Evolutionary conservation across 306 rosid species (phyloP).

Genomic region (Cotoneaster glaucophyllus): DNA sequence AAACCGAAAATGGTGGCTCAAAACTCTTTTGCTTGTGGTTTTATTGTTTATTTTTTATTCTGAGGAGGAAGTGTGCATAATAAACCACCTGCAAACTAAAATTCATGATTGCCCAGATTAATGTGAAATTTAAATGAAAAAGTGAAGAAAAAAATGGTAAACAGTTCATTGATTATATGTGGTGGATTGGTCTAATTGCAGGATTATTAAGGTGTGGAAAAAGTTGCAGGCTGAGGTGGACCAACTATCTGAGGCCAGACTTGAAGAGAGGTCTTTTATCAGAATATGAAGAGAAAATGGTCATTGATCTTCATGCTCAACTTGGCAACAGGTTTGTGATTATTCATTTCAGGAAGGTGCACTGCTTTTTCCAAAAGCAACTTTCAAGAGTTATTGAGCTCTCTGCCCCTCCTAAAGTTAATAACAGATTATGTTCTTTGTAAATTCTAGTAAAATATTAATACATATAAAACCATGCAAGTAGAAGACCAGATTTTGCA

Average conservation of each 20-base stretch:
- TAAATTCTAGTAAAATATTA: not conserved
- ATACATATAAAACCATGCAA: not conserved
- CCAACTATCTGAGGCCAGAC: constrained; percentile 85
- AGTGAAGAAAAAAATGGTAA: no score
- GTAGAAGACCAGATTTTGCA: not conserved
- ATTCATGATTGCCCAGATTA: not conserved
- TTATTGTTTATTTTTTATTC: not conserved
- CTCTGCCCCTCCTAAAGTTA: not conserved
- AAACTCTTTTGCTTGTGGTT: not conserved
- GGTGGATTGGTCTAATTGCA: constrained; percentile 26
- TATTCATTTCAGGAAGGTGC: not conserved
- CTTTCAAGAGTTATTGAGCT: not conserved
- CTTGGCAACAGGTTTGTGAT: constrained; percentile 75
- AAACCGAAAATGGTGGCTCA: not conserved
- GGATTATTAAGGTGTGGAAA: constrained; percentile 90
- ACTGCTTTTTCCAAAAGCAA: not conserved
- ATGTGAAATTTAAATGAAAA: not conserved
- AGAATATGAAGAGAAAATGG: constrained; percentile 73
- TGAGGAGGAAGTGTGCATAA: not conserved
- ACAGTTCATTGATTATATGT: not conserved
- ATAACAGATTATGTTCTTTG: not conserved
- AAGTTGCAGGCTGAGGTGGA: constrained; percentile 96
- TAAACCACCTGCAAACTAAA: not conserved
- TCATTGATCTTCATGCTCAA: constrained; percentile 90
- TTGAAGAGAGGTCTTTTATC: constrained; percentile 90